phyloP scores from a whole-genome alignment of 2,329 filamentous ascomycete genomes.

The Hypoxylon sp. region DNA sequence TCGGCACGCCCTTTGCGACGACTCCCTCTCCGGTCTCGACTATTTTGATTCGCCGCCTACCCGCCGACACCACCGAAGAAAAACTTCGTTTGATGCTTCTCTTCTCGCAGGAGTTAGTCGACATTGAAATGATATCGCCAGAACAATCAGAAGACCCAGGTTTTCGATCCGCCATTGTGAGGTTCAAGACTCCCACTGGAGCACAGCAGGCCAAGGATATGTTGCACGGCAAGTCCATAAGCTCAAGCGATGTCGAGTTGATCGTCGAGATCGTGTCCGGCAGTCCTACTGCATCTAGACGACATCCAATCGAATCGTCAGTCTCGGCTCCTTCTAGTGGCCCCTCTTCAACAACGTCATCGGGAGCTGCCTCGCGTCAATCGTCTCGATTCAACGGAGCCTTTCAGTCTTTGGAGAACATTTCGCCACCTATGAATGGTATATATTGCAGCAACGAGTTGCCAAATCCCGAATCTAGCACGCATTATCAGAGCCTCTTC shows the following conservation, averaged over 20 bases:
- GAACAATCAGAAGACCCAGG: constrained; percentile 65
- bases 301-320: constrained; percentile 65
- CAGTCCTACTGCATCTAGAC: constrained; percentile 57
- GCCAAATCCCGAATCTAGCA: constrained; percentile 66
- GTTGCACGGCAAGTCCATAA: constrained; percentile 68
- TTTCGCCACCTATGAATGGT: constrained; percentile 71
- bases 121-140: constrained; percentile 64
- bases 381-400: constrained; percentile 71
- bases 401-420: constrained; percentile 72
- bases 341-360: constrained; percentile 59
- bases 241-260: constrained; percentile 68
- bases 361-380: constrained; percentile 64
- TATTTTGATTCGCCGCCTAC: constrained; percentile 68
- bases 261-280: constrained; percentile 68
- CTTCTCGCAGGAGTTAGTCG: constrained; percentile 68
- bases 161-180: constrained; percentile 66
- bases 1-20: constrained; percentile 57
- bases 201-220: constrained; percentile 69
- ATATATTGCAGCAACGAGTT: constrained; percentile 70
- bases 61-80: constrained; percentile 66
- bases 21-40: constrained; percentile 55
- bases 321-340: constrained; percentile 58
- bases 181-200: constrained; percentile 65
- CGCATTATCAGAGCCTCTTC: constrained; percentile 74
- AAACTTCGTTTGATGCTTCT: constrained; percentile 69